Evolutionary conservation across 305 asterid genomes (phyloP), one percentile per base, ranked within the genome.

Genomic region (Rubia occidens): DNA sequence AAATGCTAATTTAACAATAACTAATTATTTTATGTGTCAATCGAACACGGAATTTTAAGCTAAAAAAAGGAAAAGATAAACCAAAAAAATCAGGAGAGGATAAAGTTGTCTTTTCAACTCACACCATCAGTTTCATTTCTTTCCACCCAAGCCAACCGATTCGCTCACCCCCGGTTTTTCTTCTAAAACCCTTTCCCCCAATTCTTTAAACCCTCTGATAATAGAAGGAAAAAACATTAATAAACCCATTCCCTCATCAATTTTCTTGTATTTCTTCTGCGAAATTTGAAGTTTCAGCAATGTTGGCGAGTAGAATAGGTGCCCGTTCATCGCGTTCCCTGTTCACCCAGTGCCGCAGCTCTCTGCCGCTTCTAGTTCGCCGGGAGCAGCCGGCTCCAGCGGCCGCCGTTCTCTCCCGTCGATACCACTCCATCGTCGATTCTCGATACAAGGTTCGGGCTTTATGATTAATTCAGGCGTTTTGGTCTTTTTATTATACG

Each of bases 271-370:
- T 26, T 8, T 49, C 15, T 17, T 64, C 11, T 8, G 67, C 43
- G 21, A 21, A 26, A 39, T 43, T 21, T 7, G 21, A 68, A 21
- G 58, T 13, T 70, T 66, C 66, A 43, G 68, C 66, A 72, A 86
- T 88, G 96, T 82, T 88, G 45, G 69, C 79, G 9, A 72, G 87
- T 67, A 88, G 87, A 80, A 53, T 88, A 17, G 64, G 86, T 2
- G 69, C 72, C 60, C 86, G 93, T 60, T 77, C 88, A 21, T 79
- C 93, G 3, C 81, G 83, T 69, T 17, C 73, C 60, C 53, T 79
- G 49, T 35, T 80, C 77, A 18, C 78, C 66, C 88, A 77, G 75
- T 79, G 72, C 69, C 84, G 89, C 76, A 72, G 73, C 72, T 81
- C 95, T 72, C 62, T 71, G 76, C 69, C 76, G 58, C 79, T 76